A percentile compares a stretch with the other conserved stretches of the same genome.
phyloP scores from a whole-genome alignment of 192 early-diverging fungal genomes.

The Gamsiella multidivaricata region DNA sequence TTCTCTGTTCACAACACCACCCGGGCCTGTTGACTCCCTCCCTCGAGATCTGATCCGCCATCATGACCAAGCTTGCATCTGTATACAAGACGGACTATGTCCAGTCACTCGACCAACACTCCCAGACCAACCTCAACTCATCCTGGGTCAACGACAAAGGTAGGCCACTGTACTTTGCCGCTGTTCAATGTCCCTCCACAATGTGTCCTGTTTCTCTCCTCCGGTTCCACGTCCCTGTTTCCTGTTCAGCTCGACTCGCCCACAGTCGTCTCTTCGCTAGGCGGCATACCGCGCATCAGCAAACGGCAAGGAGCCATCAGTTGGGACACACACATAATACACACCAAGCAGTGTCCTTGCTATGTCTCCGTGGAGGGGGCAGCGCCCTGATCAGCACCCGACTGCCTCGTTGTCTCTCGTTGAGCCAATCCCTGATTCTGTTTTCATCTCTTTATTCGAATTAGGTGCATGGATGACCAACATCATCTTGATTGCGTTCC shows the following conservation, averaged over 20 bases:
- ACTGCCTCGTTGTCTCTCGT: too few relatives aligned
- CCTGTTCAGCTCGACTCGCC: too few relatives aligned
- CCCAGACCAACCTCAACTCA: slow-evolving; percentile 71
- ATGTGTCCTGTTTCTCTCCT: neutral
- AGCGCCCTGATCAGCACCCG: too few relatives aligned
- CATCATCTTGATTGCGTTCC: slow-evolving; percentile 81
- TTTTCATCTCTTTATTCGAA: slow-evolving; percentile 9
- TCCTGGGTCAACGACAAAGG: slow-evolving; percentile 73
- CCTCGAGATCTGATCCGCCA: neutral
- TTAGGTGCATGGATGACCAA: slow-evolving; percentile 94
- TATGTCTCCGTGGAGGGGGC: too few relatives aligned
- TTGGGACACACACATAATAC: too few relatives aligned
- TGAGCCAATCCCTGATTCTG: slow-evolving; percentile 9
- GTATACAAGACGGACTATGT: slow-evolving; percentile 55
- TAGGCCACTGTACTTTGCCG: slow-evolving; percentile 10
- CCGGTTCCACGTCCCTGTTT: too few relatives aligned
- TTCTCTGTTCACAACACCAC: neutral
- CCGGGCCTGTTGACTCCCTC: neutral
- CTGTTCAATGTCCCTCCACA: neutral
- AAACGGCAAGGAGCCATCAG: too few relatives aligned
- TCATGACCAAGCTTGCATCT: slow-evolving; percentile 49
- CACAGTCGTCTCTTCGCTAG: too few relatives aligned
- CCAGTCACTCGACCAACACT: slow-evolving; percentile 63
- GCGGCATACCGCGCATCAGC: too few relatives aligned
- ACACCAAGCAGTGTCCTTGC: too few relatives aligned